Evolutionary conservation across 805 yeast genomes (phyloP).

Genomic region (Myxozyma kluyveri): DNA sequence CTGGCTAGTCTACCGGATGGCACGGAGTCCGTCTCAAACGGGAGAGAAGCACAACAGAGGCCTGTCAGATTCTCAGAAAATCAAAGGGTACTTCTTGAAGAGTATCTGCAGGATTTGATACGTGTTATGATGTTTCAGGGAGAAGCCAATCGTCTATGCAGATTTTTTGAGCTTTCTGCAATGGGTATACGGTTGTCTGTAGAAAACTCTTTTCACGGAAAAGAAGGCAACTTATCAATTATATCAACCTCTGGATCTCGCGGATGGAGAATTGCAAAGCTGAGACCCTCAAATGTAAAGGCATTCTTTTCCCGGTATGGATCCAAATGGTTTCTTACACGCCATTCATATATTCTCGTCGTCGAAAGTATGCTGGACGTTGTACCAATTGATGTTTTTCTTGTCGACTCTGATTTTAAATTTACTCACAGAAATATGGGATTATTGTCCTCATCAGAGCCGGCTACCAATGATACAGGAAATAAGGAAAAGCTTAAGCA

Average conservation of each 20-base stretch:
- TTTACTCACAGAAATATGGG: slow-evolving; percentile 40
- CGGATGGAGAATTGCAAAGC: slow-evolving; percentile 95
- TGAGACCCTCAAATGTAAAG: slow-evolving; percentile 69
- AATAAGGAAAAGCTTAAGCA: slow-evolving; percentile 1
- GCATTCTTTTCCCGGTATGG: slow-evolving; percentile 91
- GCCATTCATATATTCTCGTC: slow-evolving; percentile 80
- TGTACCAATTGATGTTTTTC: slow-evolving; percentile 83
- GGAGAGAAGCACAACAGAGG: slow-evolving; percentile 3
- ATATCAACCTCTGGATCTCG: slow-evolving; percentile 81
- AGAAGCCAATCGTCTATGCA: slow-evolving; percentile 77
- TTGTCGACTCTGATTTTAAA: slow-evolving; percentile 76
- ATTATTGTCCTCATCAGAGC: slow-evolving; percentile 2
- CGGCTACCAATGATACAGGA: slow-evolving; percentile 7
- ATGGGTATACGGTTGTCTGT: slow-evolving; percentile 77
- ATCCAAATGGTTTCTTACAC: slow-evolving; percentile 84
- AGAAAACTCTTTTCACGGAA: slow-evolving; percentile 79
- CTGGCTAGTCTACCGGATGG: slow-evolving; percentile 1
- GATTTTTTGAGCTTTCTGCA: slow-evolving; percentile 87
- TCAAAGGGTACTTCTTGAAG: slow-evolving; percentile 49
- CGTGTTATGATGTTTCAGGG: slow-evolving; percentile 63
- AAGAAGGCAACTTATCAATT: slow-evolving; percentile 80
- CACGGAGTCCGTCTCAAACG: neutral
- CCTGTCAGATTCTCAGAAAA: slow-evolving; percentile 17
- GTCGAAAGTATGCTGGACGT: slow-evolving; percentile 85
- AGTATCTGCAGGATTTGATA: slow-evolving; percentile 64